Conservation (phyloP, 306 rosid genomes). For the Cyclanthera cordifolia region DNA sequence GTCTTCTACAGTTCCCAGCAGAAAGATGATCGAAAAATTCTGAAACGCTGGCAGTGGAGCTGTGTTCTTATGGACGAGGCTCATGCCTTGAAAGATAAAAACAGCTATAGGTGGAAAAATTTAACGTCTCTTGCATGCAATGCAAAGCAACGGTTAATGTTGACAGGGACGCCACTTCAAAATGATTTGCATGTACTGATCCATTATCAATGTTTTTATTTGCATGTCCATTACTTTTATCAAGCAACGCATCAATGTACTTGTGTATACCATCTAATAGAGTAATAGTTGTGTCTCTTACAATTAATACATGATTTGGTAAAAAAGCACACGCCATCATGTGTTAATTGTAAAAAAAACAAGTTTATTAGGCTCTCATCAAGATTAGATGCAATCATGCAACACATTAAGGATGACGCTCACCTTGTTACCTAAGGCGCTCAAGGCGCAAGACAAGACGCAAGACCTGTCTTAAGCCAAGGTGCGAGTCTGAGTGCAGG, state of each 20-base stretch:
- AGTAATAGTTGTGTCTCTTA: not conserved
- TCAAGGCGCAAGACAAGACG: no score
- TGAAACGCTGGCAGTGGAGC: conserved; percentile 95
- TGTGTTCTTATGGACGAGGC: conserved; percentile 99
- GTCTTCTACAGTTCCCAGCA: conserved; percentile 69
- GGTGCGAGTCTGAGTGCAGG: no score
- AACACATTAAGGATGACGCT: no score
- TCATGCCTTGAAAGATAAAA: conserved; percentile 92
- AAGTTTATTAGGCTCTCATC: no score
- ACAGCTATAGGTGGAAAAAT: conserved; percentile 91
- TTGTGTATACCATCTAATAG: not conserved
- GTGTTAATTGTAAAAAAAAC: no score
- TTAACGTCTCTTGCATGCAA: conserved; percentile 82
- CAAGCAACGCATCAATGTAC: not conserved
- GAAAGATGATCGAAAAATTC: conserved; percentile 85
- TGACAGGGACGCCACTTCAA: conserved; percentile 96
- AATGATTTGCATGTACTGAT: conserved; percentile 71
- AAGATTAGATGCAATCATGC: no score
- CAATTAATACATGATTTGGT: no score
- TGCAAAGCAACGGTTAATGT: conserved; percentile 90
- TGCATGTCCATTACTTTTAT: conserved; percentile 15
- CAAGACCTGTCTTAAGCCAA: no score
- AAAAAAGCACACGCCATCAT: no score
- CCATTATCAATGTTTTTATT: conserved; percentile 10
- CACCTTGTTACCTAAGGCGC: no score